These are phyloP conservation scores for Tricladium varicosporioides DNA, from an alignment of 2,329 filamentous ascomycete genomes.

Conservation along the genomic window DNA sequence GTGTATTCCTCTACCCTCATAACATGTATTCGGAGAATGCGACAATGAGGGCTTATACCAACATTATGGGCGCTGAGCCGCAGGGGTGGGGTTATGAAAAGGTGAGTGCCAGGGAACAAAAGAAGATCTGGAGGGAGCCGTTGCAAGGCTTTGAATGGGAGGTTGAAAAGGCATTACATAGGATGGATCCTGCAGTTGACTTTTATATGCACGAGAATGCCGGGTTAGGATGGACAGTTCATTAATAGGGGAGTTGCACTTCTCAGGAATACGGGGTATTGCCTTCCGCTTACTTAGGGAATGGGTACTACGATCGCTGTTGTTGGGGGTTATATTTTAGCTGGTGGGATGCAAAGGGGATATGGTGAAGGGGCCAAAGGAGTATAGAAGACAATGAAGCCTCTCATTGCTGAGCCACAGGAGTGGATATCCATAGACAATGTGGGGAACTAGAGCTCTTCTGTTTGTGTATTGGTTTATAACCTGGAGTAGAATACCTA, in stretches of 20 bases:
- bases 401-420: slow-evolving; percentile 44
- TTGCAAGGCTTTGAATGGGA: slow-evolving; percentile 49
- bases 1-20: neutral
- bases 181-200: slow-evolving; percentile 39
- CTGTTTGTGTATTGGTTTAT: neutral
- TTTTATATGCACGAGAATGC: slow-evolving; percentile 47
- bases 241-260: slow-evolving; percentile 47
- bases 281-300: slow-evolving; percentile 49
- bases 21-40: neutral
- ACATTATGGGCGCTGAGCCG: neutral
- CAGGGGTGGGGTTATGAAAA: neutral
- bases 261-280: slow-evolving; percentile 56
- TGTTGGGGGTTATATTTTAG: slow-evolving; percentile 53
- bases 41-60: neutral
- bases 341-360: slow-evolving; percentile 37
- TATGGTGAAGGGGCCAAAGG: slow-evolving; percentile 38
- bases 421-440: slow-evolving; percentile 22
- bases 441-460: slow-evolving; percentile 13
- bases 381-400: slow-evolving; percentile 44
- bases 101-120: slow-evolving; percentile 26
- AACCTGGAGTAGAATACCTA: neutral
- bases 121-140: slow-evolving; percentile 32
- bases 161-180: slow-evolving; percentile 40
- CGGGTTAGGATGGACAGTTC: slow-evolving; percentile 43
- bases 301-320: slow-evolving; percentile 50